These are phyloP conservation scores for Parastagonospora avenae DNA, from an alignment of 2,329 filamentous ascomycete genomes.

Conservation along the genomic window DNA sequence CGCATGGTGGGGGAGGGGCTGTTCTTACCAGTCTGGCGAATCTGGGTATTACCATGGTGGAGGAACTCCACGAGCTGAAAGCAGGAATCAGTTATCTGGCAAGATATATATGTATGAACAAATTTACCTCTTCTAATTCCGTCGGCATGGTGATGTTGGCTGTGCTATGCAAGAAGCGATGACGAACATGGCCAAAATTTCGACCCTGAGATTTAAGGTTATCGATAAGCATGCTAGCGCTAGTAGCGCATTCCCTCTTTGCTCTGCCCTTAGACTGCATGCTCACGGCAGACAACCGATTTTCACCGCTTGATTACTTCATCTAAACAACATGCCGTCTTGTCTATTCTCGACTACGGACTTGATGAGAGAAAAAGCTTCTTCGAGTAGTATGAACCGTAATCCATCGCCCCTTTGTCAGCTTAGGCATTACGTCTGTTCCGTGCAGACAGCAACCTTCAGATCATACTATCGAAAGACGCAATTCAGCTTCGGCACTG, in stretches of 20 bases:
- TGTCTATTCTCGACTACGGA: conserved; percentile 1
- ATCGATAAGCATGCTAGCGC: conserved; percentile 36
- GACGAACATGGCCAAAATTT: conserved; percentile 31
- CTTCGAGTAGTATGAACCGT: background rate
- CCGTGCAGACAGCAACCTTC: background rate
- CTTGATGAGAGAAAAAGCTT: background rate
- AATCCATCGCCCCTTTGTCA: background rate
- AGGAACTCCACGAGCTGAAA: conserved; percentile 92
- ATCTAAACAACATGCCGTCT: conserved; percentile 5
- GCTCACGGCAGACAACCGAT: conserved; percentile 3
- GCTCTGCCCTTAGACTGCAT: background rate
- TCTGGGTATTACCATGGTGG: conserved; percentile 87
- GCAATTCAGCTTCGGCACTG: too few relatives aligned
- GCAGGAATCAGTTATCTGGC: conserved; percentile 53
- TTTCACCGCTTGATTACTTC: conserved; percentile 8
- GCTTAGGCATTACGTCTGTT: background rate
- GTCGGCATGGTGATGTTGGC: conserved; percentile 50
- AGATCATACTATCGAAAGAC: background rate
- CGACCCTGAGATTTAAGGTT: conserved; percentile 29
- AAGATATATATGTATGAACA: background rate
- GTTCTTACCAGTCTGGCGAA: conserved; percentile 73
- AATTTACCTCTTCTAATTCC: conserved; percentile 55
- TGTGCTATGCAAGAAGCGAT: conserved; percentile 20
- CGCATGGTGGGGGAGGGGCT: conserved; percentile 27
- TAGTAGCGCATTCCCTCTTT: background rate